Evolutionary conservation across 495 filamentous ascomycete genomes (phyloP).

Genomic region (Podospora fimiseda): DNA sequence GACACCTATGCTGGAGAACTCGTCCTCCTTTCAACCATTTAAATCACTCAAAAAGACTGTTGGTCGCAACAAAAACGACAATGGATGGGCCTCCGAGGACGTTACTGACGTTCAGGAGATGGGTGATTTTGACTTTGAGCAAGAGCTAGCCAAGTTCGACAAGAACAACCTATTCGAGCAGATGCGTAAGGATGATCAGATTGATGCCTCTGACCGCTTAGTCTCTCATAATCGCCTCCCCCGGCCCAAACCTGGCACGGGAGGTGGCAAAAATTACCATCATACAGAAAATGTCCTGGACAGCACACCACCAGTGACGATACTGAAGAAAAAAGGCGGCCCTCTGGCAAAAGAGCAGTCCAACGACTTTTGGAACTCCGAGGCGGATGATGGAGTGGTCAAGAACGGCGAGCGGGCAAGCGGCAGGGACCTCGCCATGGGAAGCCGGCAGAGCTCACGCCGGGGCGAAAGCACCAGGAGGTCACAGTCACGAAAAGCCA

Average conservation of each 20-base stretch:
- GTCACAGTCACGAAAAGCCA: slow-evolving; percentile 59
- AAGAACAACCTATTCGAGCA: slow-evolving; percentile 84
- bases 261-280: slow-evolving; percentile 83
- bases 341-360: slow-evolving; percentile 33
- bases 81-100: slow-evolving; percentile 94
- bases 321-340: slow-evolving; percentile 39
- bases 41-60: slow-evolving; percentile 50
- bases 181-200: slow-evolving; percentile 76
- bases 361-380: slow-evolving; percentile 58
- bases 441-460: slow-evolving; percentile 46
- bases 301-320: slow-evolving; percentile 36
- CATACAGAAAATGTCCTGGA: slow-evolving; percentile 88
- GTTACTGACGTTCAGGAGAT: slow-evolving; percentile 94
- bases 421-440: slow-evolving; percentile 31
- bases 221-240: slow-evolving; percentile 80
- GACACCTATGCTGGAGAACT: slow-evolving; percentile 67
- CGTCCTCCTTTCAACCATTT: slow-evolving; percentile 50
- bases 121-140: slow-evolving; percentile 89
- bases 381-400: slow-evolving; percentile 54
- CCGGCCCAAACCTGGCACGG: slow-evolving; percentile 64
- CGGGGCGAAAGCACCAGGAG: slow-evolving; percentile 43
- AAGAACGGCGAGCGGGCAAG: slow-evolving; percentile 44
- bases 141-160: slow-evolving; percentile 85
- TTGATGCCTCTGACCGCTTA: slow-evolving; percentile 80
- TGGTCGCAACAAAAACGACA: slow-evolving; percentile 54